Conservation (phyloP, 768 basidiomycete genomes). For the Strobilomyces dryophilus region DNA sequence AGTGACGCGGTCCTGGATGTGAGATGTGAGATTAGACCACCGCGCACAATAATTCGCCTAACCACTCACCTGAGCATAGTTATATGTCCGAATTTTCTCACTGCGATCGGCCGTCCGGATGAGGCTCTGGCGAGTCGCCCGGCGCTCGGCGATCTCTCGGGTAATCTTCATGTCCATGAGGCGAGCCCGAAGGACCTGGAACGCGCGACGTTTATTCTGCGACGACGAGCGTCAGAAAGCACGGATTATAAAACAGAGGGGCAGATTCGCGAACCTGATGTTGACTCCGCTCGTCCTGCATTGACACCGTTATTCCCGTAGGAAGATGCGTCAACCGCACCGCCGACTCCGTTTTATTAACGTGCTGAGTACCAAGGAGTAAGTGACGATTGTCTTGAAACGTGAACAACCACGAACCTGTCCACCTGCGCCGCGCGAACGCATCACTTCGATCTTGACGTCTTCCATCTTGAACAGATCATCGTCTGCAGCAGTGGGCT, state of each 20-base stretch:
- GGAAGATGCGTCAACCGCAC: constrained; percentile 92
- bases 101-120: constrained; percentile 82
- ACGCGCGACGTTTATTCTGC: constrained; percentile 91
- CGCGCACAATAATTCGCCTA: not conserved
- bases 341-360: constrained; percentile 98
- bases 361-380: constrained; percentile 56
- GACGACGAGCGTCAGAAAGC: not conserved
- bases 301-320: constrained; percentile 90
- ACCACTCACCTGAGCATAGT: constrained; percentile 69
- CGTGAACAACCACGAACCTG: constrained; percentile 50
- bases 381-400: not conserved
- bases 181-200: constrained; percentile 82
- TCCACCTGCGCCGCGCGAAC: constrained; percentile 94
- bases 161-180: constrained; percentile 77
- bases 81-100: constrained; percentile 96
- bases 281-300: constrained; percentile 97
- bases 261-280: constrained; percentile 59
- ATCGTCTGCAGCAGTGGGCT: constrained; percentile 42
- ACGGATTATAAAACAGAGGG: not conserved
- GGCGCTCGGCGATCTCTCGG: constrained; percentile 64
- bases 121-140: constrained; percentile 65
- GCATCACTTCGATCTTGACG: constrained; percentile 90
- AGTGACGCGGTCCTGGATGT: constrained; percentile 76
- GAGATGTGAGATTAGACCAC: not conserved
- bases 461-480: constrained; percentile 81